Evolutionary conservation across 1,284 basidiomycete genomes (phyloP).

Genomic region (Ustilago tritici): DNA sequence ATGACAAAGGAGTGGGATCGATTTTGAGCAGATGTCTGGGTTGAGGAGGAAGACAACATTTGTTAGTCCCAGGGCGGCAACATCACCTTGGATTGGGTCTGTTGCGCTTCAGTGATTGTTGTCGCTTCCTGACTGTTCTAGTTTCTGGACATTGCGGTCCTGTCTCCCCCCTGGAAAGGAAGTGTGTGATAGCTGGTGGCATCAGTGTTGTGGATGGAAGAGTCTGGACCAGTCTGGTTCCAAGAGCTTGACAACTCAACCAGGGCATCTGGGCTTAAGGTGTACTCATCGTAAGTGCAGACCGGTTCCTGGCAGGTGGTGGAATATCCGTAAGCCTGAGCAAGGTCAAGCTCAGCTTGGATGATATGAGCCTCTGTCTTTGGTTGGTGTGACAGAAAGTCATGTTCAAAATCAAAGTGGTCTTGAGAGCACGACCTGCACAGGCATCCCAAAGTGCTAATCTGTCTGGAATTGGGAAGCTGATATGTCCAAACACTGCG

Average conservation of each 20-base stretch:
- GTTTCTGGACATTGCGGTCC: too few species aligned
- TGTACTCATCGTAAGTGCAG: not conserved
- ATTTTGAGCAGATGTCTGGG: not conserved
- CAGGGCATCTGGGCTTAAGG: not conserved
- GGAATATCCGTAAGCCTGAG: not conserved
- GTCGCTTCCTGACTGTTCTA: too few species aligned
- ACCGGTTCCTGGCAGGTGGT: too few species aligned
- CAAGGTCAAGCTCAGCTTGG: constrained; percentile 4
- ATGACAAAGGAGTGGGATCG: not conserved
- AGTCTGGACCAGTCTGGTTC: not conserved
- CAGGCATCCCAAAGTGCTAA: too few species aligned
- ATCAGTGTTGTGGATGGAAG: too few species aligned
- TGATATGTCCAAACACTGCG: too few species aligned
- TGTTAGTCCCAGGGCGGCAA: too few species aligned
- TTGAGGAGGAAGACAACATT: not conserved
- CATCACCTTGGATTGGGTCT: too few species aligned
- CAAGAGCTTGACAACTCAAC: not conserved
- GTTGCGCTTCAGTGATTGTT: too few species aligned
- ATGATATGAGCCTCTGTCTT: not conserved
- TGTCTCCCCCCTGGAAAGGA: too few species aligned
- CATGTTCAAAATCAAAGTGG: constrained; percentile 3
- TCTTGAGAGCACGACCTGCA: not conserved
- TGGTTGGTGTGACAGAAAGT: not conserved
- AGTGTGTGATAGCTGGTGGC: accelerated
- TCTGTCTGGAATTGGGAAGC: too few species aligned